phyloP scores from a whole-genome alignment of 169 alveolate genomes.

The Besnoitia besnoiti region DNA sequence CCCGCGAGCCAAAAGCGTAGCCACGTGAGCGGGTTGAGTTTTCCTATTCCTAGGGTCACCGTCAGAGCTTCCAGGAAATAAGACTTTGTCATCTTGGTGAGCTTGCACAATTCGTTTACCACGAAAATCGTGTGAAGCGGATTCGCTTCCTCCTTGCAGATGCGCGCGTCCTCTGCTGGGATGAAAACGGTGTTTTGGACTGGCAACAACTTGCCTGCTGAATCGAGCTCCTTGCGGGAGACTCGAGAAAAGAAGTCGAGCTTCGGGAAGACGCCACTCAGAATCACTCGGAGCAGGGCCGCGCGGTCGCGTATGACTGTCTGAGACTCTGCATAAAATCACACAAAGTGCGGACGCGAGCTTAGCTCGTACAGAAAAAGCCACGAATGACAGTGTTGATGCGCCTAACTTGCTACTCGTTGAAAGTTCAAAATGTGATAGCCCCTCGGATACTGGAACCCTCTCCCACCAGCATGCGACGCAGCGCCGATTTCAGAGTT shows the following conservation, averaged over 20 bases:
- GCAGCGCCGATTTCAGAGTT: no score
- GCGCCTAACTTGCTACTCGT: no score
- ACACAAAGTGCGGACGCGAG: not conserved
- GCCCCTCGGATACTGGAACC: no score
- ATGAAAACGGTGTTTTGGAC: not conserved
- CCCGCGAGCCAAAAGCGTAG: slow-evolving; percentile 24
- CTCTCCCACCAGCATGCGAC: no score
- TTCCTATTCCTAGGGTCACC: not conserved
- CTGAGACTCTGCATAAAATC: not conserved
- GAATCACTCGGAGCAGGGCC: not conserved
- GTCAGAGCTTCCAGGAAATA: not conserved
- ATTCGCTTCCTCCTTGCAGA: not conserved
- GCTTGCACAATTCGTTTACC: not conserved
- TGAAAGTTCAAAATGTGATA: no score
- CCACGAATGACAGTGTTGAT: no score
- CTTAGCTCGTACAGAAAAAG: no score
- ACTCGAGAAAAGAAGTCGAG: not conserved
- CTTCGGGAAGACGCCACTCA: not conserved
- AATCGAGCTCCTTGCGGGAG: not conserved
- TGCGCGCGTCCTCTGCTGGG: not conserved
- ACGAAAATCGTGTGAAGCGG: not conserved
- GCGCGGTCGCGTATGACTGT: not conserved
- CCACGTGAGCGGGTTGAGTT: not conserved
- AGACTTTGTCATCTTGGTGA: not conserved
- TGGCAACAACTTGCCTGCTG: not conserved